A percentile compares a stretch with the other conserved stretches of the same genome.
Conservation (phyloP, 805 yeast species). For the Starmerella bacillaris region DNA sequence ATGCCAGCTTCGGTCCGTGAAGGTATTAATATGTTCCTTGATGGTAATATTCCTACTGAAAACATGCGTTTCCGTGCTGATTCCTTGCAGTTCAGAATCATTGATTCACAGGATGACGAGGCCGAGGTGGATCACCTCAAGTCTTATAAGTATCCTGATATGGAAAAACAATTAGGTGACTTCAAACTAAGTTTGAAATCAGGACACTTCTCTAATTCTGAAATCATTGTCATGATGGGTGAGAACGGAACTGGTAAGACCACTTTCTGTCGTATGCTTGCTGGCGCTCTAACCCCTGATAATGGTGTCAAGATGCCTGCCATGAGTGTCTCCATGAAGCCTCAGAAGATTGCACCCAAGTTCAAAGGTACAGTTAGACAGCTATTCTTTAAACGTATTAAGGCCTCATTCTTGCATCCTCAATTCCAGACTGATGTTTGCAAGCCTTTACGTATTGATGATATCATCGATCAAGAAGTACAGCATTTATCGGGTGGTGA, state of each 20-base stretch:
- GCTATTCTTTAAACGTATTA: constrained; percentile 87
- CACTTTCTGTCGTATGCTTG: constrained; percentile 84
- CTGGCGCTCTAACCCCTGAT: constrained; percentile 85
- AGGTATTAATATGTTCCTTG: constrained; percentile 96
- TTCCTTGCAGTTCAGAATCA: constrained; percentile 78
- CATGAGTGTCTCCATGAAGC: constrained; percentile 90
- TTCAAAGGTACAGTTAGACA: constrained; percentile 98
- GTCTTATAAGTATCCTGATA: constrained; percentile 56
- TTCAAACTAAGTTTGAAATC: constrained; percentile 64
- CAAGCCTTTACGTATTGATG: constrained; percentile 85
- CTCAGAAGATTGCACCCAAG: constrained; percentile 97
- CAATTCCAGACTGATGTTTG: constrained; percentile 97
- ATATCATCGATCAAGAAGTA: constrained; percentile 92
- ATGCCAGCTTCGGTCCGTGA: constrained; percentile 94
- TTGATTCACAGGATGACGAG: constrained; percentile 70
- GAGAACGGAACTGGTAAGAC: constrained; percentile 99
- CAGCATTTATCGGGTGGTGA: constrained; percentile 98
- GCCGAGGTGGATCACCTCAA: too few species aligned
- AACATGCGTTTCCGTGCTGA: constrained; percentile 94
- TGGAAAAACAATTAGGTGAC: constrained; percentile 91
- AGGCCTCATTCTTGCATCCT: constrained; percentile 83
- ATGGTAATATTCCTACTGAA: constrained; percentile 94
- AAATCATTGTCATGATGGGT: constrained; percentile 98
- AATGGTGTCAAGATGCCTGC: constrained; percentile 63
- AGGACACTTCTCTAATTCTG: constrained; percentile 91